Percentiles rank a stretch among this genome's conserved stretches.
phyloP scores from a whole-genome alignment of 2,329 filamentous ascomycete species.

The Penicillium italicum region DNA sequence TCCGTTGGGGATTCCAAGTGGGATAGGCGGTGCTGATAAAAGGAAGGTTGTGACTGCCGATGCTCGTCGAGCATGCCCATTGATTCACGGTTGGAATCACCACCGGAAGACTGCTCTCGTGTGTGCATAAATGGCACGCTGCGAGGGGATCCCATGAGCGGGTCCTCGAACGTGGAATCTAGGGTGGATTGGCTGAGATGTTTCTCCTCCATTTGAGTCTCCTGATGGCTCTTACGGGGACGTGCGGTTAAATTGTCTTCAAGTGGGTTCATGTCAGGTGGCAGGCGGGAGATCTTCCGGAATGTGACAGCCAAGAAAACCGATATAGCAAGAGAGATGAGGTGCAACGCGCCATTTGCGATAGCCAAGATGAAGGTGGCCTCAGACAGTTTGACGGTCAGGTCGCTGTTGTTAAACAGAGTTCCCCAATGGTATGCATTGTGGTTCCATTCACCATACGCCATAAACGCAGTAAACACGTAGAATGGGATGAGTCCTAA shows the following conservation, averaged over 20 bases:
- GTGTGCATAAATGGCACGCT: constrained; percentile 79
- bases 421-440: constrained; percentile 61
- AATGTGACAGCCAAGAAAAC: constrained; percentile 75
- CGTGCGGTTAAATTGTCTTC: constrained; percentile 77
- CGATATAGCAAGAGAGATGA: constrained; percentile 66
- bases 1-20: constrained; percentile 28
- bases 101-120: constrained; percentile 60
- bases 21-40: constrained; percentile 37
- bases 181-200: constrained; percentile 54
- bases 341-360: constrained; percentile 63
- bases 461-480: constrained; percentile 55
- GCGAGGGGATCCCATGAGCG: constrained; percentile 42
- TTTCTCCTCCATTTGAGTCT: constrained; percentile 60
- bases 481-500: constrained; percentile 62
- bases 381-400: constrained; percentile 59
- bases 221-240: constrained; percentile 68
- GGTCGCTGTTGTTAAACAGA: constrained; percentile 56
- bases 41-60: constrained; percentile 49
- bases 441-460: constrained; percentile 49
- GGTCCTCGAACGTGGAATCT: constrained; percentile 41
- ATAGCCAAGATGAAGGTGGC: constrained; percentile 67
- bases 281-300: constrained; percentile 73
- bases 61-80: constrained; percentile 48
- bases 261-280: constrained; percentile 92
- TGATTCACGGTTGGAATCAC: constrained; percentile 50